Percentiles rank a stretch among this genome's conserved stretches.
Conservation (phyloP, 2,329 filamentous ascomycete genomes). For the Penicillium sp. region DNA sequence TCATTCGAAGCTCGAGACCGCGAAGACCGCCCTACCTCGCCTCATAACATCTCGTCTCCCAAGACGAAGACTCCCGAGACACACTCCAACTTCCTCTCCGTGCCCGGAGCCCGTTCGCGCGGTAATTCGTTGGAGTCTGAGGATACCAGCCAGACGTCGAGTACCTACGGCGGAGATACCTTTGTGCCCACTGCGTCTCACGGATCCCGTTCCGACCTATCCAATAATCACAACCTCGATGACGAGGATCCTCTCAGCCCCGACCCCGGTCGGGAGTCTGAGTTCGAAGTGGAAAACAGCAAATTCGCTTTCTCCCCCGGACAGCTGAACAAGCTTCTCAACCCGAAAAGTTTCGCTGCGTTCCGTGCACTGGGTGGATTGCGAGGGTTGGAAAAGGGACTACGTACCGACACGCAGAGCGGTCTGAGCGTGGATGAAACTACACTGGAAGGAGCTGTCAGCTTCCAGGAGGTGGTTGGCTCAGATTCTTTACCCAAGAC, state of each 20-base stretch:
- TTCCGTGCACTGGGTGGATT: conserved; percentile 75
- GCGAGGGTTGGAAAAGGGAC: conserved; percentile 68
- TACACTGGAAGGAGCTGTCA: conserved; percentile 60
- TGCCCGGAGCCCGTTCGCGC: conserved; percentile 62
- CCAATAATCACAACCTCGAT: conserved; percentile 52
- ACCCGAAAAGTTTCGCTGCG: conserved; percentile 73
- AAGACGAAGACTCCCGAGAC: conserved; percentile 52
- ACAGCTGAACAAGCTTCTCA: conserved; percentile 72
- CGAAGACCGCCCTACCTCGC: conserved; percentile 62
- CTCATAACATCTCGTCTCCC: conserved; percentile 67
- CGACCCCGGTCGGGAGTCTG: conserved; percentile 68
- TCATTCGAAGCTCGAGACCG: conserved; percentile 57
- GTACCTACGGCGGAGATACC: conserved; percentile 54
- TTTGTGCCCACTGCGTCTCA: conserved; percentile 48
- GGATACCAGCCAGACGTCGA: conserved; percentile 53
- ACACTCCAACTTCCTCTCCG: conserved; percentile 59
- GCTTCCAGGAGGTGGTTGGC: conserved; percentile 61
- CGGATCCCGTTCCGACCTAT: conserved; percentile 44
- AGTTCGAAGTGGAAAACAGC: conserved; percentile 67
- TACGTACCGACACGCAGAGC: conserved; percentile 62
- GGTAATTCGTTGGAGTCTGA: conserved; percentile 65
- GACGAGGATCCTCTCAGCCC: conserved; percentile 64
- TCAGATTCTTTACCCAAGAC: conserved; percentile 29
- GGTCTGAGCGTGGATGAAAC: conserved; percentile 72
- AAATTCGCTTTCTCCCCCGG: conserved; percentile 72